These are phyloP conservation scores for Intubia oerlemansii DNA, from an alignment of 2,329 filamentous ascomycete species.

Conservation along the genomic window DNA sequence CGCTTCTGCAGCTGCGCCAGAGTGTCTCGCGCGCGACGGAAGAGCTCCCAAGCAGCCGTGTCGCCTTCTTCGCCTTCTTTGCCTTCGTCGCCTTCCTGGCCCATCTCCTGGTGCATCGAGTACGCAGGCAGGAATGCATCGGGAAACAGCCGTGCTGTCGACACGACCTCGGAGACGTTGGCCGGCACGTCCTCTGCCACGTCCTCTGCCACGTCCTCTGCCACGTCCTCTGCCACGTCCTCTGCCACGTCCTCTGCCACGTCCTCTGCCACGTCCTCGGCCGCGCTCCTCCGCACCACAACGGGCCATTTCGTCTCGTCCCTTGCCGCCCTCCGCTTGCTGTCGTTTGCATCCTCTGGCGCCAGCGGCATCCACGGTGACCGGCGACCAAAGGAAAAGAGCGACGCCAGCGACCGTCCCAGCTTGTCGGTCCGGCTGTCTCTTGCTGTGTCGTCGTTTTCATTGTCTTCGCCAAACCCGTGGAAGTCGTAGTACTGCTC, in stretches of 20 bases:
- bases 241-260: no score
- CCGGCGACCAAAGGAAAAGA: slow-evolving; percentile 4
- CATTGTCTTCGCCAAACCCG: slow-evolving; percentile 1
- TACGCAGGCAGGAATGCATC: slow-evolving; percentile 26
- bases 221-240: no score
- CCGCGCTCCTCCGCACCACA: slow-evolving; percentile 1
- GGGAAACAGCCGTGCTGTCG: no score
- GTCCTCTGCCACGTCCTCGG: no score
- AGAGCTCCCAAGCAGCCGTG: slow-evolving; percentile 11
- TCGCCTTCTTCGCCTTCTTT: slow-evolving; percentile 1
- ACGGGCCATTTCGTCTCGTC: no score
- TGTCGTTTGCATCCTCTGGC: not conserved
- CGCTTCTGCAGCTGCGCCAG: slow-evolving; percentile 30
- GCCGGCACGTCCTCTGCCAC: slow-evolving; percentile 13
- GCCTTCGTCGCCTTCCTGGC: slow-evolving; percentile 5
- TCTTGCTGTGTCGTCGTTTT: not conserved
- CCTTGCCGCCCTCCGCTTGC: no score
- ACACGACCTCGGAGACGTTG: not conserved
- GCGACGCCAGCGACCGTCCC: slow-evolving; percentile 3
- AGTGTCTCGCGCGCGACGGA: slow-evolving; percentile 23
- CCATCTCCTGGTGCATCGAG: slow-evolving; percentile 19
- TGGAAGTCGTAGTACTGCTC: slow-evolving; percentile 36
- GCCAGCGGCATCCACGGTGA: not conserved
- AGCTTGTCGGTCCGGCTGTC: slow-evolving; percentile 1
- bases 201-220: no score